Conservation (phyloP, 768 basidiomycete genomes). For the Porpolomopsis calyptriformis region DNA sequence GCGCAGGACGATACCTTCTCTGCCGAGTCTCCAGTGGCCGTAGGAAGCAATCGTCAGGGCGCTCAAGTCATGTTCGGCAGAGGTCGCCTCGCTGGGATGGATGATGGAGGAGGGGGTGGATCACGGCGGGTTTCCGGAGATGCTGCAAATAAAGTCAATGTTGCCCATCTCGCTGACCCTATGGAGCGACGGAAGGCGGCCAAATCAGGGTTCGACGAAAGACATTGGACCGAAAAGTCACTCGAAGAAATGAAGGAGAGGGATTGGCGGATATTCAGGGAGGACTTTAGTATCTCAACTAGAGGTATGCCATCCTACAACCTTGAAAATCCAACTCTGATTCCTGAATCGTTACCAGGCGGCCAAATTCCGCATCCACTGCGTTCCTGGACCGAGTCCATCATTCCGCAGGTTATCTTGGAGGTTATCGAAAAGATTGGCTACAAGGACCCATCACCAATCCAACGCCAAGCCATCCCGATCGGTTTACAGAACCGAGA, state of each 20-base stretch:
- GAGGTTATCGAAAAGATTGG: constrained; percentile 85
- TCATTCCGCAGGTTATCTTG: constrained; percentile 67
- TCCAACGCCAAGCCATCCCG: constrained; percentile 98
- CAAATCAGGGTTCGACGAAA: constrained; percentile 78
- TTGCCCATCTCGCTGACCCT: constrained; percentile 58
- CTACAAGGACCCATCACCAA: constrained; percentile 94
- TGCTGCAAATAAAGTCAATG: constrained; percentile 23
- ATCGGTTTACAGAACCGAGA: constrained; percentile 95
- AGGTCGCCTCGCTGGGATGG: constrained; percentile 78
- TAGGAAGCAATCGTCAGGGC: constrained; percentile 63
- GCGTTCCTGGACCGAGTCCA: constrained; percentile 84
- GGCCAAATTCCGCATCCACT: constrained; percentile 90
- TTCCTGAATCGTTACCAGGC: constrained; percentile 34
- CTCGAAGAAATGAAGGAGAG: constrained; percentile 91
- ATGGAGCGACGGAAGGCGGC: constrained; percentile 76
- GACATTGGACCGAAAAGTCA: constrained; percentile 96
- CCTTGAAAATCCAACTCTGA: neutral
- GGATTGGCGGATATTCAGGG: constrained; percentile 98
- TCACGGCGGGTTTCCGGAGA: constrained; percentile 24
- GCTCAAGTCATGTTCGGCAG: constrained; percentile 86
- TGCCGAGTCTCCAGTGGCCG: constrained; percentile 62
- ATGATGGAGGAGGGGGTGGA: constrained; percentile 53
- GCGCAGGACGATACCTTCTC: constrained; percentile 88
- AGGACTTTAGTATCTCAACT: constrained; percentile 94
- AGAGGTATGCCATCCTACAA: constrained; percentile 47